phyloP scores from a whole-genome alignment of 1,284 basidiomycete genomes.

The Ceratobasidium sp. region DNA sequence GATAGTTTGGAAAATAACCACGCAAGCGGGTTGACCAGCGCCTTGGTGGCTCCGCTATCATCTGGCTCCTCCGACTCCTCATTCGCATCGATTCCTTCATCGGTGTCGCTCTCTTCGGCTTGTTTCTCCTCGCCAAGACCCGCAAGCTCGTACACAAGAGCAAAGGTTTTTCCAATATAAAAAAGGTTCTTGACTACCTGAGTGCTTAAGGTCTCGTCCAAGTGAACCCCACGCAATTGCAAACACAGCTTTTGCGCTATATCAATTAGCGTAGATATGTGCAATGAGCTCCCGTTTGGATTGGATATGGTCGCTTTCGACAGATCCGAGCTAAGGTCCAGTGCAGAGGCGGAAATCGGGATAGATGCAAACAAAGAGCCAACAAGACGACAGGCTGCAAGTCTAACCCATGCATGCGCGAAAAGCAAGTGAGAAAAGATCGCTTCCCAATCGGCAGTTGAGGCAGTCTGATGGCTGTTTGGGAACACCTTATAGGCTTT shows the following conservation, averaged over 20 bases:
- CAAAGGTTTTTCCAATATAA: slow-evolving; percentile 88
- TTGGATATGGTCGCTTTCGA: slow-evolving; percentile 30
- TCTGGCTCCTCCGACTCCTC: slow-evolving; percentile 49
- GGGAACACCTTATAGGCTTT: slow-evolving; percentile 74
- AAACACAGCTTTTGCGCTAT: slow-evolving; percentile 80
- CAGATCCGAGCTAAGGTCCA: slow-evolving; percentile 48
- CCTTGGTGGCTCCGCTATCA: slow-evolving; percentile 50
- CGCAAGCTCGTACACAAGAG: slow-evolving; percentile 53
- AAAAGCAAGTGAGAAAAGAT: slow-evolving; percentile 80
- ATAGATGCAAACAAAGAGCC: slow-evolving; percentile 73
- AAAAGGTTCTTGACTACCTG: slow-evolving; percentile 96
- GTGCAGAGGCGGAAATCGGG: slow-evolving; percentile 57
- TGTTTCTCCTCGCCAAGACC: slow-evolving; percentile 48
- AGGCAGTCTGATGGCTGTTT: slow-evolving; percentile 57
- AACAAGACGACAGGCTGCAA: slow-evolving; percentile 80
- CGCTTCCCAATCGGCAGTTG: slow-evolving; percentile 62
- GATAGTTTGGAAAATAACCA: slow-evolving; percentile 97
- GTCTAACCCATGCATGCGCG: slow-evolving; percentile 95
- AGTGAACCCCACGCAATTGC: slow-evolving; percentile 83
- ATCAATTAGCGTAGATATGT: slow-evolving; percentile 69
- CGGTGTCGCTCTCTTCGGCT: slow-evolving; percentile 51
- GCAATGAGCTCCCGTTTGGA: slow-evolving; percentile 59
- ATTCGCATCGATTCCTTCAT: slow-evolving; percentile 47
- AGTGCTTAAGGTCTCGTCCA: slow-evolving; percentile 81
- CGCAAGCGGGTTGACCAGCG: slow-evolving; percentile 70